Conservation (phyloP, 2,329 filamentous ascomycete genomes). For the Stachybotrys chlorohalonatus region DNA sequence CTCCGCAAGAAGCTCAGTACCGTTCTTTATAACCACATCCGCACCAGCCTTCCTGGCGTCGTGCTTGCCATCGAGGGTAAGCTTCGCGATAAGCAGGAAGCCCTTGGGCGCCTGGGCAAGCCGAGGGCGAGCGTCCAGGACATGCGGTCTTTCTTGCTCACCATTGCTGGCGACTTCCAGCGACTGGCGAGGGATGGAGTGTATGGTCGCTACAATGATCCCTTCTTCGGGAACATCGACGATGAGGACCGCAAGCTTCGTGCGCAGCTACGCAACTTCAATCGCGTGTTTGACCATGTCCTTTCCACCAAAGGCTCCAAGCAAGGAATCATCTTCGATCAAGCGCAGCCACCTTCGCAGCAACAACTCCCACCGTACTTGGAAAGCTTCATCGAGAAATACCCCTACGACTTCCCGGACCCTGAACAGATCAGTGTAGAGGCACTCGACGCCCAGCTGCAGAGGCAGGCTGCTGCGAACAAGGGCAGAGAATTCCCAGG, state of each 20-base stretch:
- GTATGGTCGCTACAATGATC: slow-evolving; percentile 19
- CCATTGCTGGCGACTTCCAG: slow-evolving; percentile 25
- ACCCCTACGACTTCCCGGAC: slow-evolving; percentile 17
- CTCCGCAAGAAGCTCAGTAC: slow-evolving; percentile 24
- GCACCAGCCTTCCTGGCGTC: slow-evolving; percentile 14
- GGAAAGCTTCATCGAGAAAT: slow-evolving; percentile 9
- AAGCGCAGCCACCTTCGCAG: neutral
- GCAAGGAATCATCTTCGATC: slow-evolving; percentile 5
- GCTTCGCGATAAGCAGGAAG: slow-evolving; percentile 9
- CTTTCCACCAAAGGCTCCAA: slow-evolving; percentile 14
- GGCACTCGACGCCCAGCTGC: slow-evolving; percentile 16
- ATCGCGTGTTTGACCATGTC: slow-evolving; percentile 17
- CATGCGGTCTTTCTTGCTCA: slow-evolving; percentile 22
- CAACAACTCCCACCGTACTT: slow-evolving; percentile 16
- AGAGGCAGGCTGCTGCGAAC: slow-evolving; percentile 22
- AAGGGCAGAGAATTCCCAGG: slow-evolving; percentile 32
- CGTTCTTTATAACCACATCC: slow-evolving; percentile 18
- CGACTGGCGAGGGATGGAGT: slow-evolving; percentile 17
- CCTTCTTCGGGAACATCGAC: slow-evolving; percentile 24
- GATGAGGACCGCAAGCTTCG: slow-evolving; percentile 15
- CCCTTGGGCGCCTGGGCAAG: slow-evolving; percentile 11
- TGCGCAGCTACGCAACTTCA: slow-evolving; percentile 19
- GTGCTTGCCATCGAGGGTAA: slow-evolving; percentile 15
- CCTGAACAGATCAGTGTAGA: slow-evolving; percentile 12
- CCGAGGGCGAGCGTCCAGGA: slow-evolving; percentile 12